These are phyloP conservation scores for Coemansia sp. DNA, from an alignment of 192 early-diverging fungal genomes.

Conservation along the genomic window DNA sequence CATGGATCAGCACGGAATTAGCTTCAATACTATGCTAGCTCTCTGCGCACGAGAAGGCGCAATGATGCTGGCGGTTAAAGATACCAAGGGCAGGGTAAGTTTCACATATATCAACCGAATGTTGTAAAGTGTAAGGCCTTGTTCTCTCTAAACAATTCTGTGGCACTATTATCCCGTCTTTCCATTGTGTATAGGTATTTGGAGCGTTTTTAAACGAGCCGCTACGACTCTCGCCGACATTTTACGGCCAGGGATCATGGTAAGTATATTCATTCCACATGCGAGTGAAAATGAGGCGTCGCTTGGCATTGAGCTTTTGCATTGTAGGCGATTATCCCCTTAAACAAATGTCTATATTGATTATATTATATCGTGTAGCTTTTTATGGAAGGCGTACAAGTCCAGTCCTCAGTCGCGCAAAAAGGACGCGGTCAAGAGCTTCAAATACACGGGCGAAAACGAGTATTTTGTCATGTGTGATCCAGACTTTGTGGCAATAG, in stretches of 20 bases:
- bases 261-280: slow-evolving; percentile 31
- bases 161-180: neutral
- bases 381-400: slow-evolving; percentile 68
- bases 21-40: slow-evolving; percentile 79
- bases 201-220: slow-evolving; percentile 76
- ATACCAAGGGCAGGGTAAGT: slow-evolving; percentile 55
- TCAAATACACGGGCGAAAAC: slow-evolving; percentile 75
- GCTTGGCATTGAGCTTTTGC: neutral
- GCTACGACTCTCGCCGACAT: slow-evolving; percentile 63
- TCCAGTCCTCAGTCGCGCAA: slow-evolving; percentile 48
- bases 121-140: neutral
- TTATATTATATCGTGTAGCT: slow-evolving; percentile 50
- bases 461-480: slow-evolving; percentile 81
- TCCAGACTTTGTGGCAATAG: slow-evolving; percentile 74
- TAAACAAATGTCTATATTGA: neutral
- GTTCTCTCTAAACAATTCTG: slow-evolving; percentile 1
- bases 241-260: slow-evolving; percentile 86
- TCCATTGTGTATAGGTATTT: slow-evolving; percentile 64
- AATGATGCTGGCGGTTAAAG: slow-evolving; percentile 70
- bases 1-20: slow-evolving; percentile 93
- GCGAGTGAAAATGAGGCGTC: neutral
- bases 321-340: neutral
- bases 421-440: slow-evolving; percentile 61
- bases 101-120: neutral
- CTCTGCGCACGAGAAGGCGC: slow-evolving; percentile 68